These are phyloP conservation scores for Ogataea pilisensis DNA, from an alignment of 805 yeast species.

Conservation along the genomic window DNA sequence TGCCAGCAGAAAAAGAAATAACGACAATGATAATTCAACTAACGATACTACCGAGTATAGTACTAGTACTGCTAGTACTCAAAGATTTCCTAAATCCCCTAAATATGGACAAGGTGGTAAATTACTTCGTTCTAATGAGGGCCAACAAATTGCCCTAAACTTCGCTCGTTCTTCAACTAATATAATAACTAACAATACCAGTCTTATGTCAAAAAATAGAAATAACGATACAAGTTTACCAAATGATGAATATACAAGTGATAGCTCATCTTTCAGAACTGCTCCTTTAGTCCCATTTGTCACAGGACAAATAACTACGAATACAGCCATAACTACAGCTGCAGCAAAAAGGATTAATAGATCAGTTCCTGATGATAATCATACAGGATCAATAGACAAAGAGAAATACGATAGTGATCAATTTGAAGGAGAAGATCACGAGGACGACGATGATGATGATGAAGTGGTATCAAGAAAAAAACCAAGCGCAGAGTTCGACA, in stretches of 20 bases:
- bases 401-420: constrained; percentile 9
- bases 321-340: too few species aligned
- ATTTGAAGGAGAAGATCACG: constrained; percentile 2
- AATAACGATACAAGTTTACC: too few species aligned
- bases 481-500: too few species aligned
- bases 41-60: not conserved
- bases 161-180: constrained; percentile 18
- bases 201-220: not conserved
- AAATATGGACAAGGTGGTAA: constrained; percentile 38
- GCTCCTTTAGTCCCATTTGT: constrained; percentile 2
- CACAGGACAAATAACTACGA: not conserved
- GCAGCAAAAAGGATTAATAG: too few species aligned
- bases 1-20: too few species aligned
- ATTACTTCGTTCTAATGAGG: constrained; percentile 26
- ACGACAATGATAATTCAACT: not conserved
- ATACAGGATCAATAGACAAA: not conserved
- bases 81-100: constrained; percentile 46
- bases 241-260: constrained; percentile 1
- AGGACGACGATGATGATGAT: too few species aligned
- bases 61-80: constrained; percentile 7
- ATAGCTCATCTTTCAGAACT: constrained; percentile 1
- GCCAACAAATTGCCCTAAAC: constrained; percentile 24
- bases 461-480: too few species aligned
- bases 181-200: not conserved
- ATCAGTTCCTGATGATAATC: too few species aligned